phyloP scores from a whole-genome alignment of 2,329 filamentous ascomycete genomes.

The Sporothrix sp. region DNA sequence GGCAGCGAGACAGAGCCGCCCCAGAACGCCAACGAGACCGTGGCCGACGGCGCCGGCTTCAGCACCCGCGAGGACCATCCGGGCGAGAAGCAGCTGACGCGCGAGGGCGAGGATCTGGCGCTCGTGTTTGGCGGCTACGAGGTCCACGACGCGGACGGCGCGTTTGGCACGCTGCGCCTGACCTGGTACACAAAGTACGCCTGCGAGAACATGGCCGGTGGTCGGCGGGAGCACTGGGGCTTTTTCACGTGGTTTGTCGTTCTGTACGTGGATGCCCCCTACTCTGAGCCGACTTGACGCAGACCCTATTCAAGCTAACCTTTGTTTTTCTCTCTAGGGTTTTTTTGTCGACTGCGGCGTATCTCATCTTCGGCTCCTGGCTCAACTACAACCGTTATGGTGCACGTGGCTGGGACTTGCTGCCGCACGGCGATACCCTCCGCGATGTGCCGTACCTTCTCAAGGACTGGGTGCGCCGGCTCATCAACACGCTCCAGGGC shows the following conservation, averaged over 20 bases:
- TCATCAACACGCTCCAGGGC: constrained; percentile 76
- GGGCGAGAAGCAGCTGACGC: constrained; percentile 42
- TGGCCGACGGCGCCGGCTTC: constrained; percentile 24
- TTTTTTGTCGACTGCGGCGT: constrained; percentile 77
- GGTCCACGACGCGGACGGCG: constrained; percentile 46
- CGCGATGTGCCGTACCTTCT: constrained; percentile 86
- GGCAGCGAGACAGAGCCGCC: constrained; percentile 24
- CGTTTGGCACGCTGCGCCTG: constrained; percentile 45
- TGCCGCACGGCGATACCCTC: constrained; percentile 87
- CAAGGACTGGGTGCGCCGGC: constrained; percentile 74
- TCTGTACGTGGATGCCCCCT: constrained; percentile 50
- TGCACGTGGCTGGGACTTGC: constrained; percentile 85
- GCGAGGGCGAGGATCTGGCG: constrained; percentile 42
- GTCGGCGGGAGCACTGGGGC: constrained; percentile 60
- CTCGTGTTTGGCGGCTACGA: constrained; percentile 71
- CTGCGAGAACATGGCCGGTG: constrained; percentile 48
- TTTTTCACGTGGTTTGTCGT: constrained; percentile 97
- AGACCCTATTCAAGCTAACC: too few species aligned
- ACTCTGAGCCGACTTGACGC: neutral
- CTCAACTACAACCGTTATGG: constrained; percentile 97
- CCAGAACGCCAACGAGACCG: constrained; percentile 19
- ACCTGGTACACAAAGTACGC: constrained; percentile 84
- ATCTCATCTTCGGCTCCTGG: constrained; percentile 97
- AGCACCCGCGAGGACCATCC: constrained; percentile 22
- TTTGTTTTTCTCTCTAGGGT: too few species aligned